These are phyloP conservation scores for Aspergillus cavernicola DNA, from an alignment of 495 filamentous ascomycete genomes.

Conservation along the genomic window DNA sequence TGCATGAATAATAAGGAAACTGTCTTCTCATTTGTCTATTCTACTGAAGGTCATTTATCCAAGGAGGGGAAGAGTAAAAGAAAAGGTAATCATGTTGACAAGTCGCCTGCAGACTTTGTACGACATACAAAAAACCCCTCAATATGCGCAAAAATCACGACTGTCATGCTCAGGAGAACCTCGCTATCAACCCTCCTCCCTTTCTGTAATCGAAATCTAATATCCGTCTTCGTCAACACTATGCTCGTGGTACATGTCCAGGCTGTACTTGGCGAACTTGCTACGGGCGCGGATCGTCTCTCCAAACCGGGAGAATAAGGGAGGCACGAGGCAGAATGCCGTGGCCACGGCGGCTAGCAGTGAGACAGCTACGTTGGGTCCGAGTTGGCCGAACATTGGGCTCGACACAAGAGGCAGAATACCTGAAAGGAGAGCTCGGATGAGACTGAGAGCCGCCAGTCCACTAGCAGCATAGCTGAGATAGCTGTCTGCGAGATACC, in stretches of 20 bases:
- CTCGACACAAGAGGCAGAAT: slow-evolving; percentile 45
- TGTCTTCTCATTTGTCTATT: slow-evolving; percentile 3
- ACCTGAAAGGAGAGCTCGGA: slow-evolving; percentile 45
- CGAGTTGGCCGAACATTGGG: slow-evolving; percentile 42
- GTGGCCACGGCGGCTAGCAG: slow-evolving; percentile 46
- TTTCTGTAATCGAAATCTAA: slow-evolving; percentile 2
- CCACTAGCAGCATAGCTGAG: slow-evolving; percentile 51
- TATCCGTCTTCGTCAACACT: slow-evolving; percentile 24
- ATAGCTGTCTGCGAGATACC: slow-evolving; percentile 55
- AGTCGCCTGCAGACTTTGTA: slow-evolving; percentile 4
- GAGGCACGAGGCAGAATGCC: slow-evolving; percentile 42
- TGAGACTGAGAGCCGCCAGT: slow-evolving; percentile 45
- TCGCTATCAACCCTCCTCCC: background rate
- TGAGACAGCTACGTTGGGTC: slow-evolving; percentile 41
- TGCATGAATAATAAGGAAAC: background rate
- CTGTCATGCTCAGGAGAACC: too few species aligned
- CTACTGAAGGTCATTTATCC: background rate
- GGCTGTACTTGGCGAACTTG: slow-evolving; percentile 47
- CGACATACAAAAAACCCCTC: background rate
- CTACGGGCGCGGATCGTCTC: slow-evolving; percentile 41
- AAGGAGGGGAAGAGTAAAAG: background rate
- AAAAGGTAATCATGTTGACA: slow-evolving; percentile 10
- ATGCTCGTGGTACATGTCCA: slow-evolving; percentile 35
- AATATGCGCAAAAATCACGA: background rate
- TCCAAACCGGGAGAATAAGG: slow-evolving; percentile 45